Conservation (phyloP, 1,284 basidiomycete species). For the Tylopilus sp. region DNA sequence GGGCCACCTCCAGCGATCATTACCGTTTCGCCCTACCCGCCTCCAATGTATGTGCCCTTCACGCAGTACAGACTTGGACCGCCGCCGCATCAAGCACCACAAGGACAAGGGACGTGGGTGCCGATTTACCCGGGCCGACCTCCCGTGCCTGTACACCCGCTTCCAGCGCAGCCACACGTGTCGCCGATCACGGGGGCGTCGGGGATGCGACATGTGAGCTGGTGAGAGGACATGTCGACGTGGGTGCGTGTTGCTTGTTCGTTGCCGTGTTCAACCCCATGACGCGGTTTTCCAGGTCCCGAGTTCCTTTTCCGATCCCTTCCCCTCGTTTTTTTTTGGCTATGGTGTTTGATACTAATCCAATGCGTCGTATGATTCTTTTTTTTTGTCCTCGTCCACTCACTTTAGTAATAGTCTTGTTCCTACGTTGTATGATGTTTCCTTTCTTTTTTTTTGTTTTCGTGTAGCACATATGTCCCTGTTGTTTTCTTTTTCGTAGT, state of each 20-base stretch:
- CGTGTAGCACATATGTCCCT: constrained; percentile 22
- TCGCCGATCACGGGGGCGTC: constrained; percentile 32
- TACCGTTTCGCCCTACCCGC: constrained; percentile 30
- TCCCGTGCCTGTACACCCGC: constrained; percentile 29
- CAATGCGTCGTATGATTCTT: constrained; percentile 18
- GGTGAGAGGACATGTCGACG: constrained; percentile 27
- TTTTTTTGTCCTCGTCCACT: constrained; percentile 9
- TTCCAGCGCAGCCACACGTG: constrained; percentile 25
- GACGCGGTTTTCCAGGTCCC: constrained; percentile 5
- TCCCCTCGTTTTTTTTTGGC: constrained; percentile 25
- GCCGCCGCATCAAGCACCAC: constrained; percentile 26
- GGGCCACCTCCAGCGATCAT: constrained; percentile 25
- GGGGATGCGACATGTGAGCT: constrained; percentile 40
- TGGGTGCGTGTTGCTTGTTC: constrained; percentile 12
- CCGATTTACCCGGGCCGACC: constrained; percentile 34
- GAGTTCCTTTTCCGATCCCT: not conserved
- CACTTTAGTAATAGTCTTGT: not conserved
- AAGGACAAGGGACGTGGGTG: constrained; percentile 34
- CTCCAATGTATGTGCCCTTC: constrained; percentile 37
- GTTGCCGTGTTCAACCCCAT: not conserved
- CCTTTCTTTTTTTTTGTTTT: not conserved
- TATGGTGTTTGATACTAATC: constrained; percentile 36
- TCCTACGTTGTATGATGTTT: constrained; percentile 9
- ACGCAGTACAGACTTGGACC: constrained; percentile 32
- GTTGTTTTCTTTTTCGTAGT: not conserved